phyloP scores from a whole-genome alignment of 2,329 filamentous ascomycete genomes.

The Verticillium dahliae region DNA sequence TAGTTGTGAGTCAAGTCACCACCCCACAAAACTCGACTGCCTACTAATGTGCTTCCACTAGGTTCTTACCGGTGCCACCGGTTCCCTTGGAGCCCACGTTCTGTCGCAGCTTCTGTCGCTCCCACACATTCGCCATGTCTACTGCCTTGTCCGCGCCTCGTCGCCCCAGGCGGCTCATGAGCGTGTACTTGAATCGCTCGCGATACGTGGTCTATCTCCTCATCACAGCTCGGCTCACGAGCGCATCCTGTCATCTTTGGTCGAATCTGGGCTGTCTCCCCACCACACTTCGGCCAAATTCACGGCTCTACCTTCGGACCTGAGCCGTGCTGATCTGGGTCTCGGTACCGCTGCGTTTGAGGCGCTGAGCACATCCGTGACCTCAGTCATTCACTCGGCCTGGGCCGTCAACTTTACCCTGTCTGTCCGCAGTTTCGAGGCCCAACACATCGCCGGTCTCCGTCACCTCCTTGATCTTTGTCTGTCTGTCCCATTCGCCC shows the following conservation, averaged over 20 bases:
- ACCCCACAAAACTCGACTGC: neutral
- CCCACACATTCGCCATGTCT: conserved; percentile 47
- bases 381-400: conserved; percentile 40
- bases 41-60: conserved; percentile 7
- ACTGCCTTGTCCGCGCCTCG: conserved; percentile 39
- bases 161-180: conserved; percentile 21
- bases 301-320: conserved; percentile 30
- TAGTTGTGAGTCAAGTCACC: conserved; percentile 19
- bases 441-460: conserved; percentile 34
- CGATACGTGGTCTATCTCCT: conserved; percentile 22
- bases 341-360: conserved; percentile 19
- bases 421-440: conserved; percentile 38
- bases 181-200: conserved; percentile 21
- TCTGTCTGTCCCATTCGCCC: conserved; percentile 20
- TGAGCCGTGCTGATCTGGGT: conserved; percentile 32
- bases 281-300: conserved; percentile 21
- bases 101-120: conserved; percentile 50
- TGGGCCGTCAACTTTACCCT: conserved; percentile 52
- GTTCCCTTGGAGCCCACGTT: conserved; percentile 53
- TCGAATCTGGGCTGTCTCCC: conserved; percentile 16
- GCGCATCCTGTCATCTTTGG: conserved; percentile 22
- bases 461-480: conserved; percentile 37
- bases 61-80: conserved; percentile 55
- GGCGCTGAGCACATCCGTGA: conserved; percentile 23
- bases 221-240: conserved; percentile 10